A percentile compares a stretch with the other conserved stretches of the same genome.
Conservation (phyloP, 371 early-diverging fungal genomes). For the Mucor sp. region DNA sequence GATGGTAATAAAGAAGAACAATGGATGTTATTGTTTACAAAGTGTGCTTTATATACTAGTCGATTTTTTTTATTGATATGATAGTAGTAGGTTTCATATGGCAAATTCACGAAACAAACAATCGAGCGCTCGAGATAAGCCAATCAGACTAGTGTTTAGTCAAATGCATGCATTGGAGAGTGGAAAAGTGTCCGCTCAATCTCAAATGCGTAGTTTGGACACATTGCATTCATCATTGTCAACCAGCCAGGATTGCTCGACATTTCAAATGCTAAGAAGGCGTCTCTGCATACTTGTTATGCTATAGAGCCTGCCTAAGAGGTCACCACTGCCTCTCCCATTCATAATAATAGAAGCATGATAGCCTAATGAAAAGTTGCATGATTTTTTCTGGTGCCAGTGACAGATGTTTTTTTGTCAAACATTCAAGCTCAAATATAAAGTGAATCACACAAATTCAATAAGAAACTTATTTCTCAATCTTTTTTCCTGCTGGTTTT, state of each 20-base stretch:
- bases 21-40: neutral
- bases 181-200: neutral
- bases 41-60: neutral
- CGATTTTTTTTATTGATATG: neutral
- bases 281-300: neutral
- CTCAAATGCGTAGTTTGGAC: neutral
- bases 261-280: neutral
- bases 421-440: neutral
- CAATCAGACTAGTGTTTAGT: neutral
- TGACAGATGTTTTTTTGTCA: neutral
- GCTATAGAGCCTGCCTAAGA: neutral
- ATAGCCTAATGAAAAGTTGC: neutral
- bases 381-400: neutral
- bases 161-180: neutral
- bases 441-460: neutral
- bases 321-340: neutral
- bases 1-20: neutral
- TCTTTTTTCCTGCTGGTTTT: conserved; percentile 1
- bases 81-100: conserved; percentile 1
- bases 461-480: neutral
- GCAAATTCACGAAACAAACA: neutral
- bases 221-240: neutral
- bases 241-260: neutral
- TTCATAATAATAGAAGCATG: neutral
- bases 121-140: neutral